Evolutionary conservation across 345 rosid species (phyloP).

Genomic region (Arabidopsis arenosa): DNA sequence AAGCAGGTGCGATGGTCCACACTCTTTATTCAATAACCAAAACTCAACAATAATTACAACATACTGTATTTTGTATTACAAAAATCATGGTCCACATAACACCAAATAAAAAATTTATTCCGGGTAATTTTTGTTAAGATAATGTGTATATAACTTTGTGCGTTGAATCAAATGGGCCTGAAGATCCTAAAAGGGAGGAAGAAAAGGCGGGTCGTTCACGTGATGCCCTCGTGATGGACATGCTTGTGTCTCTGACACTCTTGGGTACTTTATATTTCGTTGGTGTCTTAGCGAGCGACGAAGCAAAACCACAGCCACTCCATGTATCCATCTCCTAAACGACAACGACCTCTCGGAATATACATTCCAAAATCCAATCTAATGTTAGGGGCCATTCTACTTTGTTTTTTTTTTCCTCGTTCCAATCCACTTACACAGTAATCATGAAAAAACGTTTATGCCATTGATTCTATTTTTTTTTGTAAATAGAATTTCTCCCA

Average conservation of each 20-base stretch:
- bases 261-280: conserved; percentile 23
- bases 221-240: conserved; percentile 56
- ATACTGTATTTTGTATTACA: neutral
- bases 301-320: conserved; percentile 50
- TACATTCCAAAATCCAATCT: conserved; percentile 1
- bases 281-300: conserved; percentile 39
- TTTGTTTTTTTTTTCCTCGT: too few relatives aligned
- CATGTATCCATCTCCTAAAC: conserved; percentile 37
- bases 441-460: too few relatives aligned
- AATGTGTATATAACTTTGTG: neutral
- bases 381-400: too few relatives aligned
- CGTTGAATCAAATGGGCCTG: conserved; percentile 40
- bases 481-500: too few relatives aligned
- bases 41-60: neutral
- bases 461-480: too few relatives aligned
- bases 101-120: too few relatives aligned
- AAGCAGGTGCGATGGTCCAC: conserved; percentile 41
- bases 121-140: too few relatives aligned
- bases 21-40: too few relatives aligned
- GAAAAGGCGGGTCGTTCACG: conserved; percentile 51
- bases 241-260: conserved; percentile 54
- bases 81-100: neutral
- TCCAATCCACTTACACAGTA: too few relatives aligned
- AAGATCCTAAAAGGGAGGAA: conserved; percentile 13
- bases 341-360: conserved; percentile 42